phyloP scores from a whole-genome alignment of 2,329 filamentous ascomycete genomes.

The Hymenoscyphus salicellus region DNA sequence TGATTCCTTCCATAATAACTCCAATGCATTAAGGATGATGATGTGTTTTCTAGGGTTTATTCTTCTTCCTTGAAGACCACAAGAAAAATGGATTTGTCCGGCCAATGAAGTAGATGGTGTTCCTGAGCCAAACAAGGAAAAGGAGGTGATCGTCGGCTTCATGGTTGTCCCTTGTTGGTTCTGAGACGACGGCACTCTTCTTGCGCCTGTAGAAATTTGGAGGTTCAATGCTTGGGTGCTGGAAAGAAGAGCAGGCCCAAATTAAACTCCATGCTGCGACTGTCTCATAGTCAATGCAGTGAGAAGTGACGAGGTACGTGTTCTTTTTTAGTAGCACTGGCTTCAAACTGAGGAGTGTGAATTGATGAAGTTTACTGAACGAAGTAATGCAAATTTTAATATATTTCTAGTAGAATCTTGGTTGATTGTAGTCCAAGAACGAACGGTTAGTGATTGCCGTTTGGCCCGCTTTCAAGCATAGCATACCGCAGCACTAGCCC shows the following conservation, averaged over 20 bases:
- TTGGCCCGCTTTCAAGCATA: no score
- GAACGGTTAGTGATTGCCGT: no score
- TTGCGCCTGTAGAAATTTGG: neutral
- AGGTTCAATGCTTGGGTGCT: neutral
- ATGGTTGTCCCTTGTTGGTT: neutral
- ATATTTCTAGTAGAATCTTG: no score
- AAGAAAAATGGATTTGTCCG: no score
- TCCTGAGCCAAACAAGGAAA: neutral
- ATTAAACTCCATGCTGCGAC: neutral
- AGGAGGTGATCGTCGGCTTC: neutral
- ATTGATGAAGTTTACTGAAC: neutral
- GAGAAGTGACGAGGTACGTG: neutral
- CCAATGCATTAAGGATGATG: neutral
- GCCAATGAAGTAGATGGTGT: neutral
- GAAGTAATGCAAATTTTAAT: neutral
- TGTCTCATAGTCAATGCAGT: neutral
- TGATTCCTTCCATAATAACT: neutral
- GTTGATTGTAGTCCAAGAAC: neutral
- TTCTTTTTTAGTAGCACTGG: neutral
- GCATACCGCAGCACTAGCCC: no score
- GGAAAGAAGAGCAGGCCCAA: neutral
- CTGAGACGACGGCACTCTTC: neutral
- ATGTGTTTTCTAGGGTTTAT: neutral
- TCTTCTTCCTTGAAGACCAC: neutral
- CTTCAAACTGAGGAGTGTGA: neutral